Percentiles rank a stretch among this genome's conserved stretches.
Evolutionary conservation across 2,329 filamentous ascomycete genomes (phyloP).

Genomic region (Podosphaera fusca): DNA sequence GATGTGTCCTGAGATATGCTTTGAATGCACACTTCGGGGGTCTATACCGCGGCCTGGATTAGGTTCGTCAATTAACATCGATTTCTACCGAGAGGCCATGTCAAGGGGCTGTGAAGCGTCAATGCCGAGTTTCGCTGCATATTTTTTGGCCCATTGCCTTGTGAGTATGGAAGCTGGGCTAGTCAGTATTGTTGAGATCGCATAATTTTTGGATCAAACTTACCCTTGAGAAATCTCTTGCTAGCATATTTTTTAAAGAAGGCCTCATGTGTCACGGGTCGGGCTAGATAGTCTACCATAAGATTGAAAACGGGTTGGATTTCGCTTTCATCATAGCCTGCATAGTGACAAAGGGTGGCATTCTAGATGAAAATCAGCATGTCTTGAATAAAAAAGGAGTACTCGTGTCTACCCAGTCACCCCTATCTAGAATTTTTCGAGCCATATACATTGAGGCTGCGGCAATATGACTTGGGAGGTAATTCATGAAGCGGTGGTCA

Average conservation of each 20-base stretch:
- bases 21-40: too few relatives aligned
- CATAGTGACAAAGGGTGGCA: constrained; percentile 66
- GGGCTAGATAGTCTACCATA: constrained; percentile 90
- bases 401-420: constrained; percentile 55
- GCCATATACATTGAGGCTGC: constrained; percentile 90
- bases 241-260: constrained; percentile 99
- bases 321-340: constrained; percentile 81
- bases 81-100: constrained; percentile 9
- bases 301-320: constrained; percentile 78
- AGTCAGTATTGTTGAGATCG: constrained; percentile 8
- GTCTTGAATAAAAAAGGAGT: constrained; percentile 2
- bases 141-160: constrained; percentile 81
- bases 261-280: constrained; percentile 78
- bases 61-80: constrained; percentile 2
- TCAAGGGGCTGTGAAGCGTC: constrained; percentile 15
- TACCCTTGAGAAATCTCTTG: constrained; percentile 98
- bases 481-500: constrained; percentile 81
- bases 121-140: constrained; percentile 33
- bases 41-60: too few relatives aligned
- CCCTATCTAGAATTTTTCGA: constrained; percentile 71
- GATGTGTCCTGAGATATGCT: too few relatives aligned
- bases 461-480: constrained; percentile 71
- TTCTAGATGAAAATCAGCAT: constrained; percentile 30
- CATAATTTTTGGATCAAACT: constrained; percentile 12
- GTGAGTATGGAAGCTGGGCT: constrained; percentile 63